Evolutionary conservation across 163 green algal genomes (phyloP), one percentile per base, ranked within the genome.

Genomic region (Chlamydomonas reinhardtii): DNA sequence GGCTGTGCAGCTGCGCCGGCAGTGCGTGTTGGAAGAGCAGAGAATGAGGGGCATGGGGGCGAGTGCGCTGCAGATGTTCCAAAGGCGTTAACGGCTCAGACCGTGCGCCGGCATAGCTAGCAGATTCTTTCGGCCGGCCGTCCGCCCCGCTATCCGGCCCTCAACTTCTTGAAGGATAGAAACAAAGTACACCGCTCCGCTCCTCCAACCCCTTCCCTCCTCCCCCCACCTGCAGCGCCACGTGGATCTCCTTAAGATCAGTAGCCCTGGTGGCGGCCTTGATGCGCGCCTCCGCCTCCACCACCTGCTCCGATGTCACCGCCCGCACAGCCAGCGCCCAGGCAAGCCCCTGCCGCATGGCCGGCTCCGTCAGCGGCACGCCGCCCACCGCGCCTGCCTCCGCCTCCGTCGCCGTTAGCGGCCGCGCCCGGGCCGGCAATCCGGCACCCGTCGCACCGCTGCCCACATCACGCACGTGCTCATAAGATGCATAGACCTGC

Each of bases 331-430:
- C 92, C 68, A 96, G 76, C 87, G 90, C 69, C 93, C 93, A 96
- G 0, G 89, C 93, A 34, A 96, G 74, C 19, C 85, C 83, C 86
- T 95, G 92, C 29, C 89, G 85, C 92, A 96, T 92, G 15, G 93
- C 24, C 1, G 73, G 70, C 27, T 34, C 59, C 12, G 31, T 12
- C 64, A 76, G 76, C 48, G 25, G 15, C 64, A 65, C 71, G 52
- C 62, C 71, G 27, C 56, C 64, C 62, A 72, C 78, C 11, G 27
- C 8, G 9, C 65, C 78, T 39, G 78, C 84, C 52, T 37, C 72
- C 32, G 84, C 75, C 78, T 91, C 89, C 27, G 37, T 34, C 17
- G 24, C 62, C 20, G n/a, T 82, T 31, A 93, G 68, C 52, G 78
- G 34, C 25, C 87, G 86, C 31, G 74, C 80, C 29, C 73, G 75